Percentiles rank a stretch among this genome's conserved stretches.
Conservation (phyloP, 352 stramenopile genomes). For the Phytophthora sansomeana region DNA sequence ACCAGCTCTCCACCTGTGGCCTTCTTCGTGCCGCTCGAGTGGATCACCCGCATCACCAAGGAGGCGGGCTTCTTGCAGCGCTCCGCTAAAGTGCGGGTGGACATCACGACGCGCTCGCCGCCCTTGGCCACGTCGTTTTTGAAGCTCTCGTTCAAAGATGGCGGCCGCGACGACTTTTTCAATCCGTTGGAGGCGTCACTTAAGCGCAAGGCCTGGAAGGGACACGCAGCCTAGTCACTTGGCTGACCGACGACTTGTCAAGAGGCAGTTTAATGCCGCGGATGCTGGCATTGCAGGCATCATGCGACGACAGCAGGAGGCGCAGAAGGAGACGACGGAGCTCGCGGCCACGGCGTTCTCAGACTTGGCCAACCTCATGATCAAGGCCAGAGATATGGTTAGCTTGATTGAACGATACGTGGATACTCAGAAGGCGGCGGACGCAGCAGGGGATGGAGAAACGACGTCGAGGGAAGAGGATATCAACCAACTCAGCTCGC, state of each 20-base stretch:
- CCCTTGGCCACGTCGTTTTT: slow-evolving; percentile 67
- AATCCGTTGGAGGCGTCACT: slow-evolving; percentile 74
- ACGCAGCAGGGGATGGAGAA: slow-evolving; percentile 30
- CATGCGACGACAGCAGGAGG: slow-evolving; percentile 77
- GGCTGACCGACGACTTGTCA: slow-evolving; percentile 74
- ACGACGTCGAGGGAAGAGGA: slow-evolving; percentile 56
- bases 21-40: slow-evolving; percentile 79
- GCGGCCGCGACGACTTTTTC: slow-evolving; percentile 86
- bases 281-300: slow-evolving; percentile 87
- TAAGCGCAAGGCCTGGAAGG: slow-evolving; percentile 74
- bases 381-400: slow-evolving; percentile 92
- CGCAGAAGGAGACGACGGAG: slow-evolving; percentile 84
- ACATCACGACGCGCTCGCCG: slow-evolving; percentile 53
- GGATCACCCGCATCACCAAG: slow-evolving; percentile 74
- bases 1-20: slow-evolving; percentile 56
- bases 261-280: slow-evolving; percentile 79
- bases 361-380: slow-evolving; percentile 91
- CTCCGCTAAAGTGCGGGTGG: slow-evolving; percentile 86
- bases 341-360: slow-evolving; percentile 87
- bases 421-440: slow-evolving; percentile 71
- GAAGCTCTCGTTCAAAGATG: slow-evolving; percentile 90
- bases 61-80: slow-evolving; percentile 86
- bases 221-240: slow-evolving; percentile 82
- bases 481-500: slow-evolving; percentile 78
- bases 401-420: slow-evolving; percentile 93